phyloP scores from a whole-genome alignment of 495 filamentous ascomycete species.

The Tuber indicum region DNA sequence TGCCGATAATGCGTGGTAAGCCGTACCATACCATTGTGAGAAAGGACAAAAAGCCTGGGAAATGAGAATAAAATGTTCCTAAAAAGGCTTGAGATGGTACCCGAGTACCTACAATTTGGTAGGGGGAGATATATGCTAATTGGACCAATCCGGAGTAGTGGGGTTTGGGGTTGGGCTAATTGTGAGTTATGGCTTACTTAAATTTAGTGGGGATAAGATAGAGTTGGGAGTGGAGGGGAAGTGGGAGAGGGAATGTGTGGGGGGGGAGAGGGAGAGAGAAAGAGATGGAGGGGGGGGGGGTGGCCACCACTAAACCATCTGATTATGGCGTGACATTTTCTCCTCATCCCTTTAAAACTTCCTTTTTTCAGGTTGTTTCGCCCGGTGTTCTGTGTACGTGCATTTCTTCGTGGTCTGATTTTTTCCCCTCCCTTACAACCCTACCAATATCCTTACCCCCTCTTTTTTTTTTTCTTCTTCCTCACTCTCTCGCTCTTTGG shows the following conservation, averaged over 20 bases:
- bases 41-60: not conserved
- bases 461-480: not conserved
- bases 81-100: not conserved
- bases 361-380: constrained; percentile 17
- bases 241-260: not conserved
- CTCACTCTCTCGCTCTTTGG: not conserved
- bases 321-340: constrained; percentile 39
- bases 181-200: not conserved
- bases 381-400: constrained; percentile 30
- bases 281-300: too few species aligned
- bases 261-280: constrained; percentile 4
- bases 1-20: not conserved
- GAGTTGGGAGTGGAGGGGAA: constrained; percentile 13
- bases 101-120: not conserved
- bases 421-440: constrained; percentile 6
- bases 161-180: not conserved
- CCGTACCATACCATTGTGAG: not conserved
- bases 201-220: not conserved
- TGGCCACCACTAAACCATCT: constrained; percentile 20
- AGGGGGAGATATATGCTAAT: not conserved
- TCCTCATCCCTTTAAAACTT: constrained; percentile 14
- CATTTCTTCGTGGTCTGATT: constrained; percentile 35
- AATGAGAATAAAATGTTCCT: not conserved
- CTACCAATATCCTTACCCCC: not conserved
- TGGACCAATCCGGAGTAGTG: not conserved